A percentile compares a stretch with the other conserved stretches of the same genome.
Evolutionary conservation across 2,329 filamentous ascomycete genomes (phyloP).

Genomic region (Cucurbitaria berberidis): DNA sequence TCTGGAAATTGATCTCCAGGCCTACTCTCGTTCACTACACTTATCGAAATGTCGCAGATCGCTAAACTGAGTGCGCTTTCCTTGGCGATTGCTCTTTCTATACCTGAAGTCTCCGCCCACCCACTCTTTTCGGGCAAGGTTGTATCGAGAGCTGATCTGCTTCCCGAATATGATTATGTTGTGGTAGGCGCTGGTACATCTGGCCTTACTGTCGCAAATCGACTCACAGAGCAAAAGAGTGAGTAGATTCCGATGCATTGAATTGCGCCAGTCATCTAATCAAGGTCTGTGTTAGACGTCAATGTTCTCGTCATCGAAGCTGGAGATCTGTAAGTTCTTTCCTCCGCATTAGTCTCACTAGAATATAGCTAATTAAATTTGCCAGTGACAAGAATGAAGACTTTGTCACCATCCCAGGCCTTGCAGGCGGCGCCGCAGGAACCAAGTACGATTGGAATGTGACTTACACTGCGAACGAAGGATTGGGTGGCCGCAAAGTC

Average conservation of each 20-base stretch:
- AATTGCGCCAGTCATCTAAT: background rate
- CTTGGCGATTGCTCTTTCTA: no score
- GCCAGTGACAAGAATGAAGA: slow-evolving; percentile 31
- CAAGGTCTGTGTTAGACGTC: slow-evolving; percentile 9
- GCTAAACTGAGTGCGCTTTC: no score
- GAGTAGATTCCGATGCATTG: no score
- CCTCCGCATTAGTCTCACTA: background rate
- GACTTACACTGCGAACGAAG: slow-evolving; percentile 19
- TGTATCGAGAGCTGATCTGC: slow-evolving; percentile 17
- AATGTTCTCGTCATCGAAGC: slow-evolving; percentile 33
- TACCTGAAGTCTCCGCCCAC: no score
- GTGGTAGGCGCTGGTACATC: slow-evolving; percentile 34
- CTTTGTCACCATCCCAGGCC: slow-evolving; percentile 29
- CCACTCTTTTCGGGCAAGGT: slow-evolving; percentile 23
- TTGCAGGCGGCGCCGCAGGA: slow-evolving; percentile 30
- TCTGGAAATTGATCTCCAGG: no score
- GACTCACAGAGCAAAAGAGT: slow-evolving; percentile 33
- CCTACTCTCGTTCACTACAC: no score
- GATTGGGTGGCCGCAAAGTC: slow-evolving; percentile 17
- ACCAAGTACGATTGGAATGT: slow-evolving; percentile 37
- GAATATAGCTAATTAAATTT: slow-evolving; percentile 5
- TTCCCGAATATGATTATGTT: slow-evolving; percentile 34
- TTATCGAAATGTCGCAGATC: no score
- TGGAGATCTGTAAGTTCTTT: slow-evolving; percentile 24
- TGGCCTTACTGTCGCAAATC: slow-evolving; percentile 38